These are phyloP conservation scores for Papilionanthe hybrid DNA, from an alignment of 116 monocot species.

Conservation along the genomic window DNA sequence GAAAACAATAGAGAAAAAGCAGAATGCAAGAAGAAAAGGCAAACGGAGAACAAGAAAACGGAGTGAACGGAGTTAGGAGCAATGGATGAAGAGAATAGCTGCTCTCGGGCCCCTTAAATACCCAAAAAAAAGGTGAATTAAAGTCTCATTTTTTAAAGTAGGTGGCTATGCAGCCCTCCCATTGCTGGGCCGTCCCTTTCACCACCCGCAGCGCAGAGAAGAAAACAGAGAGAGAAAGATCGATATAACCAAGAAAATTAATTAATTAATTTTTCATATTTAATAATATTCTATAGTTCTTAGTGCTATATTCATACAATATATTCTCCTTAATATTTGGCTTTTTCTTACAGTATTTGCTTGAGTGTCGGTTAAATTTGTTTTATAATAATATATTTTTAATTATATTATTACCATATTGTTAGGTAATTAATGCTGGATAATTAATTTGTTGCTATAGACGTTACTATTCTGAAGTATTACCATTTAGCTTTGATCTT, in stretches of 20 bases:
- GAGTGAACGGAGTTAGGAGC: slow-evolving; percentile 28
- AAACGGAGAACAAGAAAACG: slow-evolving; percentile 9
- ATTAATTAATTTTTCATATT: background rate
- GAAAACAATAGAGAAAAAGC: background rate
- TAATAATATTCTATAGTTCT: no score
- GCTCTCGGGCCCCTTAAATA: slow-evolving; percentile 24
- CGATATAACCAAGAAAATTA: background rate
- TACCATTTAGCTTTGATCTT: no score
- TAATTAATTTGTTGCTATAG: no score
- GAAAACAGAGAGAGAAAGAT: no score
- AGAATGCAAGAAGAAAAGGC: background rate
- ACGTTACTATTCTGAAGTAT: no score
- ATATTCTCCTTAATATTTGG: no score
- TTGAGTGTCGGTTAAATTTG: no score
- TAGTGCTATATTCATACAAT: no score
- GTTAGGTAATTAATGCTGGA: no score
- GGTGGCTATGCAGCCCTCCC: background rate
- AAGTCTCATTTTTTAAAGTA: background rate
- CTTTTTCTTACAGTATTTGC: no score
- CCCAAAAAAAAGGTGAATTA: slow-evolving; percentile 8
- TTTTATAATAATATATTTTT: no score
- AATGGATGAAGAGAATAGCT: slow-evolving; percentile 3
- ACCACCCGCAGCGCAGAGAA: background rate
- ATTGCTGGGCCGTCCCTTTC: background rate
- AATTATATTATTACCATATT: no score